These are phyloP conservation scores for Schizonepeta tenuifolia DNA, from an alignment of 257 asterid genomes.

Conservation along the genomic window DNA sequence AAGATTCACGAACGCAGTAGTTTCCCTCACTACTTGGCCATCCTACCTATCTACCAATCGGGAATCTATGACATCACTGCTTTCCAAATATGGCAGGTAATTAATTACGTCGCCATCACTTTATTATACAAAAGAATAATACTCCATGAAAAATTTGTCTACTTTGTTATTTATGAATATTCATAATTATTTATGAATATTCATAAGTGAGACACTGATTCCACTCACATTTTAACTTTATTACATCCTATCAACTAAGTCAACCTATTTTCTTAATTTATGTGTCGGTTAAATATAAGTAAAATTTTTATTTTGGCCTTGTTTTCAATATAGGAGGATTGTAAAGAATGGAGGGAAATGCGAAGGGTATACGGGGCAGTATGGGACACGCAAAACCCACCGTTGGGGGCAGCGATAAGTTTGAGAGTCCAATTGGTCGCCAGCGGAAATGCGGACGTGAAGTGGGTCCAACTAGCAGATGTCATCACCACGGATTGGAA, in stretches of 20 bases:
- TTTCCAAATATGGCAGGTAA: conserved; percentile 66
- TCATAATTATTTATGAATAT: too few species aligned
- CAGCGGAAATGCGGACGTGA: conserved; percentile 35
- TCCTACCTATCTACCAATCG: conserved; percentile 55
- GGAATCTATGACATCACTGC: conserved; percentile 56
- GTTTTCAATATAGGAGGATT: conserved; percentile 45
- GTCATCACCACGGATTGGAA: conserved; percentile 67
- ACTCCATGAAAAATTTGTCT: too few species aligned
- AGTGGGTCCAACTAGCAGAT: conserved; percentile 51
- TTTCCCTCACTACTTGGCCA: conserved; percentile 59
- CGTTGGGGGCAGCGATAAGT: conserved; percentile 51
- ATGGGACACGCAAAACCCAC: conserved; percentile 64
- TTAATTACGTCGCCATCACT: too few species aligned
- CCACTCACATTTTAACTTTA: too few species aligned
- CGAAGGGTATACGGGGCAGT: conserved; percentile 65
- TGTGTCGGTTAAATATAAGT: too few species aligned
- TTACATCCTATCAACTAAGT: too few species aligned
- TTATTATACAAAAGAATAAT: too few species aligned
- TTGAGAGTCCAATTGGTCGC: conserved; percentile 47
- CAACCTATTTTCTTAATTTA: too few species aligned
- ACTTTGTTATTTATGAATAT: too few species aligned
- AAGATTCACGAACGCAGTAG: conserved; percentile 61
- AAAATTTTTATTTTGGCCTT: too few species aligned
- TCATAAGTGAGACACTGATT: too few species aligned
- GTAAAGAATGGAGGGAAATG: conserved; percentile 80